These are phyloP conservation scores for Thalassiosira profunda DNA, from an alignment of 108 stramenopile species.

Conservation along the genomic window DNA sequence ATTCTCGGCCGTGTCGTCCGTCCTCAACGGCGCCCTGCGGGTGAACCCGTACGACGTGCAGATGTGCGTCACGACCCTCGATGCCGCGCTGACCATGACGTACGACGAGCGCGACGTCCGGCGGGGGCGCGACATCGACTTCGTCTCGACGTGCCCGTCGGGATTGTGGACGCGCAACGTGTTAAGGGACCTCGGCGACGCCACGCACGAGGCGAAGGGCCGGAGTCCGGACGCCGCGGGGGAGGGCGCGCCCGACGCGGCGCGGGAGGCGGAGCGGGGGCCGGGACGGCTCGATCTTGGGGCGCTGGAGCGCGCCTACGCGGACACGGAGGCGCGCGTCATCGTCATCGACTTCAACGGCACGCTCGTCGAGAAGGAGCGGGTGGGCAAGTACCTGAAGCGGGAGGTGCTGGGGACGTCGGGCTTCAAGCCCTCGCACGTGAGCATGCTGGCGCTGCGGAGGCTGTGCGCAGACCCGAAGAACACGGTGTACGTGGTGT, in stretches of 20 bases:
- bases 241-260: constrained; percentile 44
- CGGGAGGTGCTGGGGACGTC: constrained; percentile 93
- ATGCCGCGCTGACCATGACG: constrained; percentile 94
- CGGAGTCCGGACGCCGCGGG: constrained; percentile 35
- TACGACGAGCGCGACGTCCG: constrained; percentile 85
- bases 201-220: constrained; percentile 41
- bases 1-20: constrained; percentile 95
- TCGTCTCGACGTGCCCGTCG: constrained; percentile 94
- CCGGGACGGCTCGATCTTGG: constrained; percentile 63
- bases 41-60: constrained; percentile 98
- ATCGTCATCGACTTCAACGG: constrained; percentile 99
- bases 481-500: constrained; percentile 94
- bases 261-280: constrained; percentile 59
- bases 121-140: constrained; percentile 95
- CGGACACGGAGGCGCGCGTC: constrained; percentile 78
- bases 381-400: constrained; percentile 96
- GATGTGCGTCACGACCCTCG: constrained; percentile 89
- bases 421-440: constrained; percentile 83
- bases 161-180: constrained; percentile 97
- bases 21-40: constrained; percentile 97
- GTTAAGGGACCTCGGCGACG: constrained; percentile 86
- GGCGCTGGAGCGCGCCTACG: constrained; percentile 76
- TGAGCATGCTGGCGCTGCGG: constrained; percentile 73
- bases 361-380: constrained; percentile 96
- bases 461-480: constrained; percentile 79